These are phyloP conservation scores for Pichia sp. DNA, from an alignment of 1,139 yeast genomes.

Conservation along the genomic window DNA sequence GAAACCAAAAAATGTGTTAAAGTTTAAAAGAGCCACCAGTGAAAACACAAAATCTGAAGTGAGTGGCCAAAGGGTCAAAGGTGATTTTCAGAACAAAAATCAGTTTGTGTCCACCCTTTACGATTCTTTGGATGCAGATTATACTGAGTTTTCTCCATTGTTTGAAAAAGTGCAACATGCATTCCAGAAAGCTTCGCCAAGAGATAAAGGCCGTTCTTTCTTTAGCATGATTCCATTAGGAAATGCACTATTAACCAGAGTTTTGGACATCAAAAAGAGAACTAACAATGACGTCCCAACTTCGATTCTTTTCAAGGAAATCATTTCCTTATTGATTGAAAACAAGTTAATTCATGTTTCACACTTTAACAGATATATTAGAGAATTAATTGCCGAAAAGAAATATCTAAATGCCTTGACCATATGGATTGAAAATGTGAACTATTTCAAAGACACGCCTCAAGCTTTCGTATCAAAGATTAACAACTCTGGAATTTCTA, in stretches of 20 bases:
- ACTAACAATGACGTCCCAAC: slow-evolving; percentile 18
- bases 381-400: slow-evolving; percentile 20
- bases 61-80: background rate
- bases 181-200: slow-evolving; percentile 5
- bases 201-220: slow-evolving; percentile 3
- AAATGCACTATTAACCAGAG: slow-evolving; percentile 17
- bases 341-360: slow-evolving; percentile 21
- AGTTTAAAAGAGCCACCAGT: background rate
- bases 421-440: slow-evolving; percentile 26
- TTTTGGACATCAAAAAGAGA: slow-evolving; percentile 16
- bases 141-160: slow-evolving; percentile 16
- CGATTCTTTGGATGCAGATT: slow-evolving; percentile 3
- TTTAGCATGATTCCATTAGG: slow-evolving; percentile 17
- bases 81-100: background rate
- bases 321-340: slow-evolving; percentile 19
- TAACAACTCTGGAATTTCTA: slow-evolving; percentile 2
- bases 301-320: slow-evolving; percentile 22
- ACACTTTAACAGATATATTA: slow-evolving; percentile 23
- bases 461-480: slow-evolving; percentile 7
- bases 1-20: background rate
- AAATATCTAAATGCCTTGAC: slow-evolving; percentile 25
- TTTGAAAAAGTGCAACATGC: slow-evolving; percentile 15
- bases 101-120: background rate
- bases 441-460: slow-evolving; percentile 24
- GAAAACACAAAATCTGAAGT: background rate